These are phyloP conservation scores for Cydonia oblonga DNA, from an alignment of 331 rosid genomes.

Conservation along the genomic window DNA sequence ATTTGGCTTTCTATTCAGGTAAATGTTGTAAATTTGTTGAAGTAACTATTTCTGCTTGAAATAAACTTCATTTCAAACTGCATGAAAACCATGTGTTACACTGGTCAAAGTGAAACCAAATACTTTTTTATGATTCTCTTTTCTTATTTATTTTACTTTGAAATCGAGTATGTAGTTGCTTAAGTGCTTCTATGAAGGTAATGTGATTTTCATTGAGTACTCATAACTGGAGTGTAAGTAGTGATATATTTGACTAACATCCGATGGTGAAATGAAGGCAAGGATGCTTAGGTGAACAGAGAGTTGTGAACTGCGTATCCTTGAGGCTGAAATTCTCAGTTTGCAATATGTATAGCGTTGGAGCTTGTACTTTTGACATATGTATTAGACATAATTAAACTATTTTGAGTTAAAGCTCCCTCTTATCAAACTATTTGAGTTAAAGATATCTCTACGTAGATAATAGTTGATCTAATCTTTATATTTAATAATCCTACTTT, in stretches of 20 bases:
- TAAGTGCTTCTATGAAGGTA: not conserved
- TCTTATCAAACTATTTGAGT: not conserved
- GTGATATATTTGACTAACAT: not conserved
- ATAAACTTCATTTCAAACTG: not conserved
- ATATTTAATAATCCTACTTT: not conserved
- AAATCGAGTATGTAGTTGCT: not conserved
- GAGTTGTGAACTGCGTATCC: not conserved
- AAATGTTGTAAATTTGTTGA: not conserved
- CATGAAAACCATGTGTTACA: not conserved
- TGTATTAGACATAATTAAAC: not conserved
- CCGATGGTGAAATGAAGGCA: not conserved
- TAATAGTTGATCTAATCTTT: not conserved
- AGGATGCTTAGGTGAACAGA: not conserved
- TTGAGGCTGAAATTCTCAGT: not conserved
- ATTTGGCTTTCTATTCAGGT: slow-evolving; percentile 99
- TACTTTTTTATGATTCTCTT: not conserved
- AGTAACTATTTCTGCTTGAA: slow-evolving; percentile 1
- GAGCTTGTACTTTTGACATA: not conserved
- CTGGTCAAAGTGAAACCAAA: not conserved
- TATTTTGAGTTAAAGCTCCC: not conserved
- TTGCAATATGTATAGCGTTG: not conserved
- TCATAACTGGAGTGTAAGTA: not conserved
- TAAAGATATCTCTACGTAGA: not conserved
- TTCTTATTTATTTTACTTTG: not conserved
- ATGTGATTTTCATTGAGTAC: not conserved